A percentile compares a stretch with the other conserved stretches of the same genome.
phyloP scores from a whole-genome alignment of 2,329 filamentous ascomycete species.

The Colletotrichum endophyticum region DNA sequence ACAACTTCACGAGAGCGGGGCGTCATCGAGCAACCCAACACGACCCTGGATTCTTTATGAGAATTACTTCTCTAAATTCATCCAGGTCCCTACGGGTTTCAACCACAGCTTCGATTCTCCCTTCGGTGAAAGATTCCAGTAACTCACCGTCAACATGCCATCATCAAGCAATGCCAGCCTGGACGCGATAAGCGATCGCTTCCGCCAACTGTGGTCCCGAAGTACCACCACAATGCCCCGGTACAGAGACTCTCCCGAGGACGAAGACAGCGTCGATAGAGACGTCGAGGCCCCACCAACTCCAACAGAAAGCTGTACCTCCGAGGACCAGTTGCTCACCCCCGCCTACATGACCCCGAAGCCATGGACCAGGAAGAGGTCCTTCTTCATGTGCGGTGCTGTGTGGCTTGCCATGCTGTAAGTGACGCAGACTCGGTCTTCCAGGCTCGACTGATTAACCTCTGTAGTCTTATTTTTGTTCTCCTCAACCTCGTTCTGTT shows the following conservation, averaged over 20 bases:
- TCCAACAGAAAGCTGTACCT: slow-evolving; percentile 5
- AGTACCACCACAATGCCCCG: neutral
- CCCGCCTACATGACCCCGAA: slow-evolving; percentile 8
- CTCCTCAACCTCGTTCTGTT: slow-evolving; percentile 16
- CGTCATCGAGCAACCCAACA: neutral
- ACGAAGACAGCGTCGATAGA: neutral
- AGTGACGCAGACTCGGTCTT: neutral
- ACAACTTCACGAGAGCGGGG: neutral
- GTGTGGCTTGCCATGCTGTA: slow-evolving; percentile 19
- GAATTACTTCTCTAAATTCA: neutral
- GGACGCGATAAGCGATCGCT: slow-evolving; percentile 12
- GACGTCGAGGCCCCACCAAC: neutral
- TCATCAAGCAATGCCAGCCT: neutral
- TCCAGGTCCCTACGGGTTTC: neutral
- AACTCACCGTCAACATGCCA: neutral
- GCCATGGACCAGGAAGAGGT: slow-evolving; percentile 12
- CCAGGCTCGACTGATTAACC: neutral
- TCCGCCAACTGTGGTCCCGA: slow-evolving; percentile 6
- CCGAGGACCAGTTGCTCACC: slow-evolving; percentile 4
- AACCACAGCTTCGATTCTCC: neutral
- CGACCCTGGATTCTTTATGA: neutral
- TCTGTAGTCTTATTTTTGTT: slow-evolving; percentile 8
- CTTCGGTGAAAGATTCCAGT: neutral
- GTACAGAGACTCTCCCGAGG: slow-evolving; percentile 5
- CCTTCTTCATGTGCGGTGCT: slow-evolving; percentile 17